Percentiles rank a stretch among this genome's conserved stretches.
phyloP scores from a whole-genome alignment of 192 early-diverging fungal genomes.

The Backusella mclennaniae region DNA sequence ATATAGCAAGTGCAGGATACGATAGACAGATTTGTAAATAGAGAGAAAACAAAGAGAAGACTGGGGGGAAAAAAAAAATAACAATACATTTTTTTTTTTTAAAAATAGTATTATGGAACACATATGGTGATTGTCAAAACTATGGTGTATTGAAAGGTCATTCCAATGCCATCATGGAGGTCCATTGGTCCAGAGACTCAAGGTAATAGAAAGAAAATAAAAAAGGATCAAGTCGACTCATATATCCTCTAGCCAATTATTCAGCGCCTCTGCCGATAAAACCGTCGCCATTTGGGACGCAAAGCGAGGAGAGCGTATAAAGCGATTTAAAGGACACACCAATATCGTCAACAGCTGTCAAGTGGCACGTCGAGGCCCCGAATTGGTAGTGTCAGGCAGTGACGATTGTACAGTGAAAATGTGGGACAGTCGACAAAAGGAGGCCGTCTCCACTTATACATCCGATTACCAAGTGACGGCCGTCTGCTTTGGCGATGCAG shows the following conservation, averaged over 20 bases:
- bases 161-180: conserved; percentile 77
- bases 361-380: conserved; percentile 65
- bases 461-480: conserved; percentile 75
- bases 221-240: not conserved
- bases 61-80: not conserved
- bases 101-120: conserved; percentile 83
- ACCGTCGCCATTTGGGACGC: conserved; percentile 83
- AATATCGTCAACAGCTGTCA: conserved; percentile 82
- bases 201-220: conserved; percentile 37
- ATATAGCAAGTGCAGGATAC: conserved; percentile 78
- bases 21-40: conserved; percentile 78
- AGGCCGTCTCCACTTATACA: conserved; percentile 57
- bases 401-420: conserved; percentile 83
- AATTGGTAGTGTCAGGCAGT: conserved; percentile 76
- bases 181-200: conserved; percentile 88
- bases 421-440: conserved; percentile 72
- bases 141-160: conserved; percentile 89
- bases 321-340: conserved; percentile 78
- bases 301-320: conserved; percentile 77
- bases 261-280: conserved; percentile 82
- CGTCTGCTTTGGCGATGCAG: conserved; percentile 69
- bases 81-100: not conserved
- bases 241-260: conserved; percentile 57
- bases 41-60: not conserved
- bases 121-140: conserved; percentile 88